Evolutionary conservation across 2,329 filamentous ascomycete species (phyloP).

Genomic region (Colletotrichum sp.): DNA sequence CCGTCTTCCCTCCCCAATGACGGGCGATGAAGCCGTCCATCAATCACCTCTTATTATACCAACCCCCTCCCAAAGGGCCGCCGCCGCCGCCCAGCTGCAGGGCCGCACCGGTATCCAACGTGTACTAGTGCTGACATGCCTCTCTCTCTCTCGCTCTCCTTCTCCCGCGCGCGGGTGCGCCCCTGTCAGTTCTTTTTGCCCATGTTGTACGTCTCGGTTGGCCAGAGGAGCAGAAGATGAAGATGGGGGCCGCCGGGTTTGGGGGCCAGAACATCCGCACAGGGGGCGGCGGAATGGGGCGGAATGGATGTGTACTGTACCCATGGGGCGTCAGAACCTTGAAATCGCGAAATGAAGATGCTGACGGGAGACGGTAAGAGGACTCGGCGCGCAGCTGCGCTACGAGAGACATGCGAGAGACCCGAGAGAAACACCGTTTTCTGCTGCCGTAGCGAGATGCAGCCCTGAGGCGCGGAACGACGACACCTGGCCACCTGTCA

Average conservation of each 20-base stretch:
- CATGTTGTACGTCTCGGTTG: background rate
- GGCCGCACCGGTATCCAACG: background rate
- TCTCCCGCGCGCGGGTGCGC: background rate
- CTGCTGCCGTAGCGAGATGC: background rate
- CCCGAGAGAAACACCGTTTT: background rate
- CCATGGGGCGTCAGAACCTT: background rate
- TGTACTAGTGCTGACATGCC: constrained; percentile 19
- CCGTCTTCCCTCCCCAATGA: background rate
- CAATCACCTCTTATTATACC: background rate
- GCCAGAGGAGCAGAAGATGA: background rate
- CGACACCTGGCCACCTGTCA: background rate
- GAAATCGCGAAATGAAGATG: background rate
- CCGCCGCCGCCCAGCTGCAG: background rate
- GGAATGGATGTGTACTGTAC: background rate
- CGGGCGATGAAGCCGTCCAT: background rate
- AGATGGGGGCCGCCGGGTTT: background rate
- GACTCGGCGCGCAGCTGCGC: background rate
- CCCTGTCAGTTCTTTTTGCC: background rate
- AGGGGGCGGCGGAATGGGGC: background rate
- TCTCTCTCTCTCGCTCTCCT: background rate
- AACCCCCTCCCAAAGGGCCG: background rate
- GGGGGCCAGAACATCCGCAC: background rate
- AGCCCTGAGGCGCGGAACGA: background rate
- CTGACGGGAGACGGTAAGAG: background rate
- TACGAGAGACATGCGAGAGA: background rate